These are phyloP conservation scores for Cladosporium colombiae DNA, from an alignment of 2,329 filamentous ascomycete species.

Conservation along the genomic window DNA sequence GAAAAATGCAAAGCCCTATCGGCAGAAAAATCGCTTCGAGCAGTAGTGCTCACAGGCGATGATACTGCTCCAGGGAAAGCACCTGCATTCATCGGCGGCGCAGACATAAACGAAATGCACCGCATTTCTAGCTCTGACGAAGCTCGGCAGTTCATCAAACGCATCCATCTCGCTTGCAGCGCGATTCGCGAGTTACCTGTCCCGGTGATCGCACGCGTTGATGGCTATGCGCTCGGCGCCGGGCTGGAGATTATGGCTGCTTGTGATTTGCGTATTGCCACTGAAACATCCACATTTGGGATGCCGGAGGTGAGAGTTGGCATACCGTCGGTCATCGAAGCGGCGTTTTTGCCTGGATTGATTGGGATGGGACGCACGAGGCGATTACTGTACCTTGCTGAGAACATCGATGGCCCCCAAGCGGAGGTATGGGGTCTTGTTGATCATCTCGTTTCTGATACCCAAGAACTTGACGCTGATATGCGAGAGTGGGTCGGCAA, in stretches of 20 bases:
- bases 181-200: slow-evolving; percentile 41
- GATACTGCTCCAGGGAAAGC: slow-evolving; percentile 27
- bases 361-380: slow-evolving; percentile 43
- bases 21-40: slow-evolving; percentile 24
- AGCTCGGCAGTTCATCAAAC: slow-evolving; percentile 41
- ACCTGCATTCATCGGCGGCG: slow-evolving; percentile 34
- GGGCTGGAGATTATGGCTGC: slow-evolving; percentile 40
- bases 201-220: slow-evolving; percentile 42
- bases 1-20: slow-evolving; percentile 24
- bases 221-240: slow-evolving; percentile 42
- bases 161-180: slow-evolving; percentile 37
- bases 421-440: slow-evolving; percentile 42
- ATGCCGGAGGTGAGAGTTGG: slow-evolving; percentile 45
- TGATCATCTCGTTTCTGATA: slow-evolving; percentile 37
- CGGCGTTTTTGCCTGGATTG: slow-evolving; percentile 40
- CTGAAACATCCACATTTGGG: slow-evolving; percentile 36
- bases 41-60: slow-evolving; percentile 31
- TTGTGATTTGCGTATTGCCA: slow-evolving; percentile 43
- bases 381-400: slow-evolving; percentile 40
- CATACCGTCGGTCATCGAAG: slow-evolving; percentile 43
- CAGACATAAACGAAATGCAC: slow-evolving; percentile 35
- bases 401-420: slow-evolving; percentile 36
- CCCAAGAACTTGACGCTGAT: slow-evolving; percentile 33
- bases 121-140: slow-evolving; percentile 28
- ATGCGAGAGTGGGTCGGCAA: slow-evolving; percentile 37